Evolutionary conservation across 139 green algal genomes (phyloP), one percentile per base, ranked within the genome.

Genomic region (Tetraselmis striata): DNA sequence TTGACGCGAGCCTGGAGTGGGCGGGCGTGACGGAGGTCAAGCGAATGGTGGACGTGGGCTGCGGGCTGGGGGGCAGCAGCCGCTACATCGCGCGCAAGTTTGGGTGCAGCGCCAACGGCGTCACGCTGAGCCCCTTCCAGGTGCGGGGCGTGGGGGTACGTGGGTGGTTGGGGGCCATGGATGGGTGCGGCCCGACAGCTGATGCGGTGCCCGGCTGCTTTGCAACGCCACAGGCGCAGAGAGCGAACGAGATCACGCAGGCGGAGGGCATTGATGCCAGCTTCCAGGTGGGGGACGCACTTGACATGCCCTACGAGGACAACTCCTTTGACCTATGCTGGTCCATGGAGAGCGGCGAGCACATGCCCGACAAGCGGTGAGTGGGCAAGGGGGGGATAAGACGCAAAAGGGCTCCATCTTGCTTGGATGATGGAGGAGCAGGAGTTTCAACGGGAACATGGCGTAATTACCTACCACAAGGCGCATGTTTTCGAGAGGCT

Each of bases 21-120:
- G 95, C 95, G 29, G 90, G 90, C 0, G 89, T 95, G 1, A 82
- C 74, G 0, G 28, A 86, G 31, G 27, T 83, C 18, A 1, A 29
- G 81, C 81, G 92, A 85, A 94, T 98, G 87, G 91, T 99, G 24
- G 96, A 99, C 82, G 93, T 99, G 0, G 96, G 96, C 0, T 99
- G 96, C 85, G 96, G 96, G 83, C 95, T 99, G 23, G 96, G 96
- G 28, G 96, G 96, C 78, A 95, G 89, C 85, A 95, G 90, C 77
- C 85, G 96, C 1, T 87, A 99, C 89, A 91, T 99, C 23, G 83
- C 91, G 1, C 81, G 86, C 32, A 98, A 97, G 90, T 94, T 85
- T 30, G 90, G 88, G 29, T 91, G 86, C 82, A 85, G 32, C 0
- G 80, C 91, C 0, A 79, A 82, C 2, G 96, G 96, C 77, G 95